phyloP scores from a whole-genome alignment of 2,329 filamentous ascomycete species.

The Ceratocystis eucalypticola region DNA sequence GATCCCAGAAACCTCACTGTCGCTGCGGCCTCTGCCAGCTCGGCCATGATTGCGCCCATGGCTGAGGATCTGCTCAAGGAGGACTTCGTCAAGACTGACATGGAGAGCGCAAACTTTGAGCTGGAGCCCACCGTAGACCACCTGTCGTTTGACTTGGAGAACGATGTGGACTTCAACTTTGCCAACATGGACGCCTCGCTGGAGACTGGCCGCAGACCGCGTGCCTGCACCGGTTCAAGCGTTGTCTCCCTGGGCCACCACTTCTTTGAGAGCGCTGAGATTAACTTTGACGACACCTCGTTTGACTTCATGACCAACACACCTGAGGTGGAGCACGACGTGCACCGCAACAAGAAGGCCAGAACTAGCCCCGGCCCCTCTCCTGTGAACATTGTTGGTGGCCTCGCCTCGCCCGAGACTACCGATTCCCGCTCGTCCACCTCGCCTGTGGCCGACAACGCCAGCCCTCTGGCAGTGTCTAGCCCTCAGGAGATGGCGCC shows the following conservation, averaged over 20 bases:
- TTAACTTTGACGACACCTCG: constrained; percentile 61
- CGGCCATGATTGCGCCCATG: constrained; percentile 44
- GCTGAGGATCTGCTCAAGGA: constrained; percentile 49
- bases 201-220: constrained; percentile 52
- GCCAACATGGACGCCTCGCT: constrained; percentile 35
- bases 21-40: constrained; percentile 37
- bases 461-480: neutral
- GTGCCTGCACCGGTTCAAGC: constrained; percentile 53
- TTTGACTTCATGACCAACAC: constrained; percentile 24
- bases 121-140: constrained; percentile 26
- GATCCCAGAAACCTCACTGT: constrained; percentile 85
- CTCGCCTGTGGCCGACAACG: neutral
- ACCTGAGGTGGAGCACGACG: constrained; percentile 8
- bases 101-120: constrained; percentile 27
- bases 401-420: neutral
- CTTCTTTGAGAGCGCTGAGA: constrained; percentile 62
- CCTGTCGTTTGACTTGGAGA: neutral
- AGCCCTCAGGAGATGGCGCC: constrained; percentile 26
- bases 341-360: constrained; percentile 44
- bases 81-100: constrained; percentile 30
- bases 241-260: constrained; percentile 59
- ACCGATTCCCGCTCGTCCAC: constrained; percentile 20
- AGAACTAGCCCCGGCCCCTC: constrained; percentile 32
- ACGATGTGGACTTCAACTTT: constrained; percentile 36
- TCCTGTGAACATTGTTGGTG: neutral